Evolutionary conservation across 1,284 basidiomycete species (phyloP).

Genomic region (Sanguinoderma infundibulare): DNA sequence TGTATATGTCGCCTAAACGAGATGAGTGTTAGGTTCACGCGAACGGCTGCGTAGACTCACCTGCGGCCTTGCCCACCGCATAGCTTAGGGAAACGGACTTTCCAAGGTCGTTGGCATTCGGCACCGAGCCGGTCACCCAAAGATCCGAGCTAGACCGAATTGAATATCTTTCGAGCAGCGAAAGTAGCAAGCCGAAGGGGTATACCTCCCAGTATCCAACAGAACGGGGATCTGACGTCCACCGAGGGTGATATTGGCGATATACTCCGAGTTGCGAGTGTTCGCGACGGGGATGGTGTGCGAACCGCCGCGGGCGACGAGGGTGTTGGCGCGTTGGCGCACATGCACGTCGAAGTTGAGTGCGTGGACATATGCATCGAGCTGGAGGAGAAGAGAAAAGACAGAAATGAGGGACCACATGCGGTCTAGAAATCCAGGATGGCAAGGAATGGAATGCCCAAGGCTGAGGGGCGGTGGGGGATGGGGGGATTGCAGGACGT

Average conservation of each 20-base stretch:
- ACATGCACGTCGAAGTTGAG: constrained; percentile 54
- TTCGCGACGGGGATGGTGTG: constrained; percentile 24
- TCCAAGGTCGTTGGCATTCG: constrained; percentile 59
- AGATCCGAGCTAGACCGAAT: constrained; percentile 57
- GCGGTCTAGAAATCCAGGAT: constrained; percentile 13
- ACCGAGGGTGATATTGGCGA: constrained; percentile 54
- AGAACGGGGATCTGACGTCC: constrained; percentile 48
- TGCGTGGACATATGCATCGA: constrained; percentile 42
- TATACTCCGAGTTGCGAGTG: constrained; percentile 48
- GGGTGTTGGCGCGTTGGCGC: constrained; percentile 27
- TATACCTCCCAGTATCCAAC: constrained; percentile 73
- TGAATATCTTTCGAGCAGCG: background rate
- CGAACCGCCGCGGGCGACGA: constrained; percentile 19
- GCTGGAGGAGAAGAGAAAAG: constrained; percentile 46
- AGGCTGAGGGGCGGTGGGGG: constrained; percentile 16
- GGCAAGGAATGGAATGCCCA: constrained; percentile 28
- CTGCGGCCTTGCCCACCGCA: constrained; percentile 68
- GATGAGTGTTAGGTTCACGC: background rate
- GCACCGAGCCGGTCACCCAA: constrained; percentile 57
- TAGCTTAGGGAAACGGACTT: constrained; percentile 61
- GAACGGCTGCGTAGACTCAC: constrained; percentile 37
- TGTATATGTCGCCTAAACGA: constrained; percentile 58
- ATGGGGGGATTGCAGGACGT: constrained; percentile 16
- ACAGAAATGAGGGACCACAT: constrained; percentile 55
- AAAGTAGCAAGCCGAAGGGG: background rate